Evolutionary conservation across 2,329 filamentous ascomycete species (phyloP).

Genomic region (Talaromyces rugulosus): DNA sequence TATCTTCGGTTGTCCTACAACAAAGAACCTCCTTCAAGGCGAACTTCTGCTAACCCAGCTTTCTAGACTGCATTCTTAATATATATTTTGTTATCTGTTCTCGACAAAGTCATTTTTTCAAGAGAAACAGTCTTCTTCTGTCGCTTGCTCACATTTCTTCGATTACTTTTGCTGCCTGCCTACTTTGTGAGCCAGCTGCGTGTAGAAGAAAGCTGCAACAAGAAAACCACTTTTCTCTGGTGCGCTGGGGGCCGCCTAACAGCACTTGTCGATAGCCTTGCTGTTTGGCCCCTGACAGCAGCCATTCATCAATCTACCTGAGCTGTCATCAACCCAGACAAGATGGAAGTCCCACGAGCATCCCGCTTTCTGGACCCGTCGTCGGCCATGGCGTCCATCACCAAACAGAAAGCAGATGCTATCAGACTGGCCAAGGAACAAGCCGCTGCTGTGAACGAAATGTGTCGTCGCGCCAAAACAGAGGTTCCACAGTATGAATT

Average conservation of each 20-base stretch:
- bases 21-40: background rate
- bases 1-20: background rate
- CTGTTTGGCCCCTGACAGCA: background rate
- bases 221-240: background rate
- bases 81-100: background rate
- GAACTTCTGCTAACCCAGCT: background rate
- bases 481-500: conserved; percentile 46
- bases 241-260: background rate
- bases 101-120: background rate
- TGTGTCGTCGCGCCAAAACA: conserved; percentile 43
- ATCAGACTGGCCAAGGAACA: conserved; percentile 45
- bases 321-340: background rate
- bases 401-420: conserved; percentile 47
- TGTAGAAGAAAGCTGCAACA: background rate
- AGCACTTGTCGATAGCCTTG: background rate
- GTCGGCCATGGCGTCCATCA: conserved; percentile 42
- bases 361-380: conserved; percentile 37
- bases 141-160: background rate
- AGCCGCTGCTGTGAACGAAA: conserved; percentile 41
- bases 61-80: background rate
- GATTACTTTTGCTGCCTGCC: background rate
- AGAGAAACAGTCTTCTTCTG: background rate
- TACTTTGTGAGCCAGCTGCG: background rate
- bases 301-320: too few relatives aligned
- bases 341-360: conserved; percentile 27